Percentiles rank a stretch among this genome's conserved stretches.
Conservation (phyloP, 805 yeast species). For the Danielia reshetovae region DNA sequence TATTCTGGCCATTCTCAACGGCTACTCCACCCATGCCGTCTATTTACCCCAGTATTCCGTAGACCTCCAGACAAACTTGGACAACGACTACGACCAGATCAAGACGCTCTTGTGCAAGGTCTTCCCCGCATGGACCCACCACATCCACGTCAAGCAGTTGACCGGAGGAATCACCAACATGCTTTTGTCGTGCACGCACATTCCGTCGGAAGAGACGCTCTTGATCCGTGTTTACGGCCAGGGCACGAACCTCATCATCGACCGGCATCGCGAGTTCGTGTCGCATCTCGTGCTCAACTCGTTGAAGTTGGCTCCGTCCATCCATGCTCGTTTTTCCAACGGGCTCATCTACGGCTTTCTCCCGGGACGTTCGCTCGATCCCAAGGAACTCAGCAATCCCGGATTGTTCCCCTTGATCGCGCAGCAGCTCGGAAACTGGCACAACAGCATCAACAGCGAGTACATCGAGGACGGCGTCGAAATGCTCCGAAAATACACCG, state of each 20-base stretch:
- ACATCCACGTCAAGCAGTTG: slow-evolving; percentile 39
- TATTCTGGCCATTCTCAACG: slow-evolving; percentile 14
- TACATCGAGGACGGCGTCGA: slow-evolving; percentile 46
- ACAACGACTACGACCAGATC: slow-evolving; percentile 34
- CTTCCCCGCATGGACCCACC: slow-evolving; percentile 41
- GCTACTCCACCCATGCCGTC: slow-evolving; percentile 44
- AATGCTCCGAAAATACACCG: slow-evolving; percentile 31
- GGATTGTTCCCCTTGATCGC: slow-evolving; percentile 56
- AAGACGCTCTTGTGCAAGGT: slow-evolving; percentile 36
- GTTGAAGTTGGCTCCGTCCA: slow-evolving; percentile 61
- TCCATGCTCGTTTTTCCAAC: slow-evolving; percentile 64
- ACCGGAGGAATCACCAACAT: slow-evolving; percentile 66
- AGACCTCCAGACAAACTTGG: slow-evolving; percentile 32
- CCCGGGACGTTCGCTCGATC: slow-evolving; percentile 57
- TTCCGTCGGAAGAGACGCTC: slow-evolving; percentile 30
- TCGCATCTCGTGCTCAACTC: slow-evolving; percentile 62
- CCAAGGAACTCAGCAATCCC: slow-evolving; percentile 48
- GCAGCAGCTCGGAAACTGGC: slow-evolving; percentile 69
- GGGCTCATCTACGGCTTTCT: slow-evolving; percentile 71
- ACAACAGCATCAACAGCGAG: slow-evolving; percentile 42
- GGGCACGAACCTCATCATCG: slow-evolving; percentile 69
- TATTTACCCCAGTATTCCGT: slow-evolving; percentile 45
- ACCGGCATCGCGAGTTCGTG: slow-evolving; percentile 69
- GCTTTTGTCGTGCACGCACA: slow-evolving; percentile 46
- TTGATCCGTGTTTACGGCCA: slow-evolving; percentile 71